Evolutionary conservation across 2,329 filamentous ascomycete genomes (phyloP).

Genomic region (Alternaria panax): DNA sequence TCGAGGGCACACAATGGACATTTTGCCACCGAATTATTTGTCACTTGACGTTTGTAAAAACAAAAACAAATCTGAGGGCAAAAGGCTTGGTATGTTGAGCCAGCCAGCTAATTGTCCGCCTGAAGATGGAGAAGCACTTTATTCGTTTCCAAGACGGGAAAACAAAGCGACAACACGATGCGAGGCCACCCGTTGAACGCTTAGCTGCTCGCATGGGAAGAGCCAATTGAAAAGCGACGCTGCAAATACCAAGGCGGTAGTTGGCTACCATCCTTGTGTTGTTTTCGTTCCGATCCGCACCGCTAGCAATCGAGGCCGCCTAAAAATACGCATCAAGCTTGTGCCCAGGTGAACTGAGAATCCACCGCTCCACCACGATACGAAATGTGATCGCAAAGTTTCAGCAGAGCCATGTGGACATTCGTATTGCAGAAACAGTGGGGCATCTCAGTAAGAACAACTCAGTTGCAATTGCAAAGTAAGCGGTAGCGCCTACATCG

Average conservation of each 20-base stretch:
- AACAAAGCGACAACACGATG: neutral
- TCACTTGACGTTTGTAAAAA: neutral
- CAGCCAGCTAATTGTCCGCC: neutral
- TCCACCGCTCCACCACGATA: neutral
- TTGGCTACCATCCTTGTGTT: neutral
- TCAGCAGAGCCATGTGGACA: neutral
- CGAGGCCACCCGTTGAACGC: constrained; percentile 1
- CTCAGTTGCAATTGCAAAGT: neutral
- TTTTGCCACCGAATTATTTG: neutral
- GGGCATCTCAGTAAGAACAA: neutral
- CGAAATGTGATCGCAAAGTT: neutral
- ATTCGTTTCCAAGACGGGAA: neutral
- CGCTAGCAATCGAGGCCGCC: neutral
- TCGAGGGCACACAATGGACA: neutral
- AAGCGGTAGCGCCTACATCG: neutral
- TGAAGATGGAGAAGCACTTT: neutral
- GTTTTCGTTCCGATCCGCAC: constrained; percentile 10
- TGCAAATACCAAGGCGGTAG: neutral
- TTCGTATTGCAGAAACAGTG: neutral
- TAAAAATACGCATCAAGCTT: neutral
- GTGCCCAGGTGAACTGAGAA: neutral
- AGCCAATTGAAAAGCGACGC: neutral
- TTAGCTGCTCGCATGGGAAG: neutral
- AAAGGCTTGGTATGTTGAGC: neutral
- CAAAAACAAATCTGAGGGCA: neutral